Evolutionary conservation across 306 rosid genomes (phyloP).

Genomic region (Malus sylvestris): DNA sequence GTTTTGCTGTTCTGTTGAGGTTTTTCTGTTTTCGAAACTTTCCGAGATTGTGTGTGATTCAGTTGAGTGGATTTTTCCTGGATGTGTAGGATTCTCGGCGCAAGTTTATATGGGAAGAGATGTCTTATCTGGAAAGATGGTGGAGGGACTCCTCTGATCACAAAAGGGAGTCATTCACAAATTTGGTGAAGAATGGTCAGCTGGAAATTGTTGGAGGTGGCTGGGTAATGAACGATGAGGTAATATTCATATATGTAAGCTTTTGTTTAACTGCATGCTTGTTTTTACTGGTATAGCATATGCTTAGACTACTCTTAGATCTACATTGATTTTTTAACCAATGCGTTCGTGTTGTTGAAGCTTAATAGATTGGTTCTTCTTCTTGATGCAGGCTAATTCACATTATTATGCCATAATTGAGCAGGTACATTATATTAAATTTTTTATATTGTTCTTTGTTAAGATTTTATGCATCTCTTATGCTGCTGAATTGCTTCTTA

Average conservation of each 20-base stretch:
- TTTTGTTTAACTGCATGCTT: not conserved
- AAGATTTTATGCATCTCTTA: not conserved
- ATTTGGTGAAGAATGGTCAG: slow-evolving; percentile 80
- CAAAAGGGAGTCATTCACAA: slow-evolving; percentile 54
- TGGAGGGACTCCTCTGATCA: slow-evolving; percentile 80
- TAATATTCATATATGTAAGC: slow-evolving; percentile 20
- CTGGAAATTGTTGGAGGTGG: slow-evolving; percentile 99
- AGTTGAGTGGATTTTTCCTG: slow-evolving; percentile 5
- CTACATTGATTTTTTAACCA: not conserved
- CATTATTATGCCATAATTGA: slow-evolving; percentile 89
- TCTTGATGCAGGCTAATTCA: slow-evolving; percentile 87
- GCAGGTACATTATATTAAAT: slow-evolving; percentile 53
- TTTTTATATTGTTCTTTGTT: not conserved
- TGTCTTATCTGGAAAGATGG: slow-evolving; percentile 98
- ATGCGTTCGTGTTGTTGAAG: not conserved
- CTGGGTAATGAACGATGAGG: slow-evolving; percentile 99
- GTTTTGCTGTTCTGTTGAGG: not conserved
- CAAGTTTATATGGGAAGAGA: slow-evolving; percentile 99
- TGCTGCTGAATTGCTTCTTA: slow-evolving; percentile 5
- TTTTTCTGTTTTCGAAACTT: not conserved
- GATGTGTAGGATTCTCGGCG: slow-evolving; percentile 67
- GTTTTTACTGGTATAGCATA: not conserved
- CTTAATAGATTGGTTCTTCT: slow-evolving; percentile 11
- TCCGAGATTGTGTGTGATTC: not conserved
- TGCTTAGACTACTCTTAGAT: not conserved